These are phyloP conservation scores for Amanita muscaria DNA, from an alignment of 768 basidiomycete species.

Conservation along the genomic window DNA sequence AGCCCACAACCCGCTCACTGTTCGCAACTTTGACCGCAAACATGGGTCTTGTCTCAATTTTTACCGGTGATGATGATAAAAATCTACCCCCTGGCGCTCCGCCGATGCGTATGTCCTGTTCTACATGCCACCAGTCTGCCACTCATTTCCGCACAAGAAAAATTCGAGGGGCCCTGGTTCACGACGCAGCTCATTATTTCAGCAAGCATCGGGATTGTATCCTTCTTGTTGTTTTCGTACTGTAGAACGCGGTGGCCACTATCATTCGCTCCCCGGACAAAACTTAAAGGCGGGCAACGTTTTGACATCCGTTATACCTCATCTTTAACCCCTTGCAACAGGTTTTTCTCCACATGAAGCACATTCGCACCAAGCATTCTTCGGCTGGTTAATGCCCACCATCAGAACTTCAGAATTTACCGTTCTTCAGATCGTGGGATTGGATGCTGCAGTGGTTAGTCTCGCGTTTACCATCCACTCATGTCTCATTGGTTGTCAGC, in stretches of 20 bases:
- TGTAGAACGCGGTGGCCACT: conserved; percentile 83
- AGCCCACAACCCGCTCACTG: no score
- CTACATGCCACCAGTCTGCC: neutral
- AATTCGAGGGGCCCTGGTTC: conserved; percentile 93
- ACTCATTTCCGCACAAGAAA: conserved; percentile 33
- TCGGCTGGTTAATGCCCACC: conserved; percentile 96
- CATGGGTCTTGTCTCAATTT: conserved; percentile 9
- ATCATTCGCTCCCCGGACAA: conserved; percentile 87
- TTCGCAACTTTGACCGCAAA: no score
- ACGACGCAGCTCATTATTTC: conserved; percentile 82
- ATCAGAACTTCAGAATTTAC: conserved; percentile 86
- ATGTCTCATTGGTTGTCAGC: conserved; percentile 32
- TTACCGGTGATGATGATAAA: conserved; percentile 25
- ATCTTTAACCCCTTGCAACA: conserved; percentile 20
- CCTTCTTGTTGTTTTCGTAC: conserved; percentile 86
- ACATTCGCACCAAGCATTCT: conserved; percentile 78
- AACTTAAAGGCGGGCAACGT: conserved; percentile 63
- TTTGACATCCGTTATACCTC: conserved; percentile 2
- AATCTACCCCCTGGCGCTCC: conserved; percentile 55
- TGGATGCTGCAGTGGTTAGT: conserved; percentile 93
- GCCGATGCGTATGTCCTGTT: conserved; percentile 42
- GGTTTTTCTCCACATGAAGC: conserved; percentile 93
- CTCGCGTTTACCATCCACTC: neutral
- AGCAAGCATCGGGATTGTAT: conserved; percentile 61
- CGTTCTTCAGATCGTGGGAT: conserved; percentile 89